phyloP scores from a whole-genome alignment of 768 basidiomycete species.

The Boletus edulis region DNA sequence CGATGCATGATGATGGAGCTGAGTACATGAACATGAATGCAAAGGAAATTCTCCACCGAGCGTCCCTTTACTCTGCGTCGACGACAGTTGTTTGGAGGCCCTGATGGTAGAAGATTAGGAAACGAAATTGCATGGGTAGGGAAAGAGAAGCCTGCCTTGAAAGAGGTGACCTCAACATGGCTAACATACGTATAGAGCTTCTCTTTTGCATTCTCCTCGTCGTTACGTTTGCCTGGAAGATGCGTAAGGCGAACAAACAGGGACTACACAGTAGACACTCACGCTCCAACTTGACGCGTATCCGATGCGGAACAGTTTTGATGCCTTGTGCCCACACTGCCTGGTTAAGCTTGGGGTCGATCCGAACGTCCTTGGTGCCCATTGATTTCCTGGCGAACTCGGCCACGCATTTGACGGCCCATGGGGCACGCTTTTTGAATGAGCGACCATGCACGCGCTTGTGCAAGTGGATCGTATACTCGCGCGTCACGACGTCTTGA shows the following conservation, averaged over 20 bases:
- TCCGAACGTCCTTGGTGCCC: constrained; percentile 91
- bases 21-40: constrained; percentile 20
- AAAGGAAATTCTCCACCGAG: constrained; percentile 9
- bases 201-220: constrained; percentile 98
- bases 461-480: constrained; percentile 98
- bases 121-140: neutral
- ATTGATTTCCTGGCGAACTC: constrained; percentile 91
- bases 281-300: constrained; percentile 95
- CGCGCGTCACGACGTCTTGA: constrained; percentile 96
- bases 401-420: constrained; percentile 92
- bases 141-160: constrained; percentile 64
- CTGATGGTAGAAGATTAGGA: constrained; percentile 38
- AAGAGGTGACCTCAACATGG: constrained; percentile 70
- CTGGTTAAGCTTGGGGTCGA: constrained; percentile 97
- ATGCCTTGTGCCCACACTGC: constrained; percentile 92
- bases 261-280: constrained; percentile 31
- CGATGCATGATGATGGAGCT: constrained; percentile 25
- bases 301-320: constrained; percentile 88
- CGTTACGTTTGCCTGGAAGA: constrained; percentile 87
- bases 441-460: constrained; percentile 89
- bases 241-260: neutral
- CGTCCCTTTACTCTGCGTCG: constrained; percentile 65
- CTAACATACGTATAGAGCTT: constrained; percentile 93
- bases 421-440: constrained; percentile 98
- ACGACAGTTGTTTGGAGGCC: constrained; percentile 81